These are phyloP conservation scores for Eucalyptus camaldulensis DNA, from an alignment of 345 rosid species.

Conservation along the genomic window DNA sequence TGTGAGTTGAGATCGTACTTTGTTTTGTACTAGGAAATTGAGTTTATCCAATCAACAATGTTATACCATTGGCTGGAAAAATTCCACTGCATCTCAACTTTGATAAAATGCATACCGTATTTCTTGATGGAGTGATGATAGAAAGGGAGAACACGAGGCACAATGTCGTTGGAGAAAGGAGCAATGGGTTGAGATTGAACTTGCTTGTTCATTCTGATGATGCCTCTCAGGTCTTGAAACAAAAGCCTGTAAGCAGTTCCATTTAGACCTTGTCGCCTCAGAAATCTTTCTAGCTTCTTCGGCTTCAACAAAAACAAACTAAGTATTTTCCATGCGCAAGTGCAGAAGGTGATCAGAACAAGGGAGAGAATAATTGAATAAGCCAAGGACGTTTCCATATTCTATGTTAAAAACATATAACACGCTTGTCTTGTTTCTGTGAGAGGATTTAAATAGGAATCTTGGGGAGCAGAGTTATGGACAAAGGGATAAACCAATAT, in stretches of 20 bases:
- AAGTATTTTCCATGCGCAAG: neutral
- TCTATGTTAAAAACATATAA: neutral
- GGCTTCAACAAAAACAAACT: neutral
- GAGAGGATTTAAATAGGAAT: neutral
- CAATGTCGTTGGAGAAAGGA: neutral
- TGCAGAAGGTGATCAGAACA: neutral
- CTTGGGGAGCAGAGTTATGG: neutral
- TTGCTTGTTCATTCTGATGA: neutral
- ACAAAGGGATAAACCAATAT: too few species aligned
- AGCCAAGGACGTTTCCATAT: neutral
- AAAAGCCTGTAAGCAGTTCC: neutral
- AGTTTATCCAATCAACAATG: neutral
- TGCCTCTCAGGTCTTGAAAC: neutral
- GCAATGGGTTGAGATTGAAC: neutral
- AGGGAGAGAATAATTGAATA: neutral
- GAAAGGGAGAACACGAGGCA: neutral
- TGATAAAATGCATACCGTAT: neutral
- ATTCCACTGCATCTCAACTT: neutral
- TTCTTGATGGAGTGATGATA: neutral
- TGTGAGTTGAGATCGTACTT: neutral
- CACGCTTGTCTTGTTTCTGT: neutral
- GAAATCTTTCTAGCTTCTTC: neutral
- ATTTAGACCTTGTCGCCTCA: neutral
- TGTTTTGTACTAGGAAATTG: neutral
- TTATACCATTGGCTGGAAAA: neutral